phyloP scores from a whole-genome alignment of 345 rosid species.

The Murraya paniculata region DNA sequence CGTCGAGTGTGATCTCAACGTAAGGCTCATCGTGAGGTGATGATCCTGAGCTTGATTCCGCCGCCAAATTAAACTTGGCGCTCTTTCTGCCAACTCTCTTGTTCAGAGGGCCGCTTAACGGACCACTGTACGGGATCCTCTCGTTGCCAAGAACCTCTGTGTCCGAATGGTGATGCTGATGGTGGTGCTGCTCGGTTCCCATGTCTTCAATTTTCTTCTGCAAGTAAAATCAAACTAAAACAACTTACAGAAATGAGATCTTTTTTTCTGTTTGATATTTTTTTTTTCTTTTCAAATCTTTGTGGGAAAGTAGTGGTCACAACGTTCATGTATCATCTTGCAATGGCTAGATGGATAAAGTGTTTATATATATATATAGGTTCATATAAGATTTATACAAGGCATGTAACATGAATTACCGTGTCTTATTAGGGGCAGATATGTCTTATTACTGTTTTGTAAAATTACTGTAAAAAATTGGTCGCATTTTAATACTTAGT shows the following conservation, averaged over 20 bases:
- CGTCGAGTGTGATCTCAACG: slow-evolving; percentile 42
- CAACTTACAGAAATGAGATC: background rate
- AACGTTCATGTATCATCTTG: background rate
- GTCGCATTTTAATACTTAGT: too few relatives aligned
- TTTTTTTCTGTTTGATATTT: background rate
- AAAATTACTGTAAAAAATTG: too few relatives aligned
- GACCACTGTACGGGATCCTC: slow-evolving; percentile 35
- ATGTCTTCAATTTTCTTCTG: background rate
- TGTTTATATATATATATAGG: too few relatives aligned
- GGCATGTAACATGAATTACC: too few relatives aligned
- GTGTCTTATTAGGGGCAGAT: too few relatives aligned
- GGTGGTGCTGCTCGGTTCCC: slow-evolving; percentile 29
- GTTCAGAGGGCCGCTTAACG: slow-evolving; percentile 51
- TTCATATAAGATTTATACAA: too few relatives aligned
- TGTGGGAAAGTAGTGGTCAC: background rate
- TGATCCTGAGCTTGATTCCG: slow-evolving; percentile 20
- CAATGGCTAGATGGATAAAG: too few relatives aligned
- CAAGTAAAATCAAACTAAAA: background rate
- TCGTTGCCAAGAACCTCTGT: slow-evolving; percentile 32
- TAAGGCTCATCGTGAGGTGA: slow-evolving; percentile 20
- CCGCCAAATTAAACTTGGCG: slow-evolving; percentile 32
- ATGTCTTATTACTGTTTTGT: too few relatives aligned
- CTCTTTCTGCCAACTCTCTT: slow-evolving; percentile 40
- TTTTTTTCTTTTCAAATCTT: background rate
- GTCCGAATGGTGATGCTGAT: slow-evolving; percentile 39